phyloP scores from a whole-genome alignment of 148 eudicot species.

The Rhododendron simsii region DNA sequence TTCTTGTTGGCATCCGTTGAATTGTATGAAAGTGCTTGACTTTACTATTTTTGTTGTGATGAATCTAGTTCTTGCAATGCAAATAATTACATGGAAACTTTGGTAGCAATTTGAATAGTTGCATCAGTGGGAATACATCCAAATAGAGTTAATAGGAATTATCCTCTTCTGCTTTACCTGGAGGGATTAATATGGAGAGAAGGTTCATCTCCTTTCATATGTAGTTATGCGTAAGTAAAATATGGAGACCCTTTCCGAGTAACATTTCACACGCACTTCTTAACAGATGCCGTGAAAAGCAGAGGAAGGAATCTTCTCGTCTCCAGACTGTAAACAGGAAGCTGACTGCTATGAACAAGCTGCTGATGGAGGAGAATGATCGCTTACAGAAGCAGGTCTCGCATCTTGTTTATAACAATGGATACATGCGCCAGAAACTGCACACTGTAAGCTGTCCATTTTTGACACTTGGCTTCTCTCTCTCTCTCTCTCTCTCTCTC shows the following conservation, averaged over 20 bases:
- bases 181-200: not conserved
- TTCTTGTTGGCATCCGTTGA: not conserved
- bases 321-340: constrained; percentile 55
- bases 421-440: constrained; percentile 49
- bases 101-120: not conserved
- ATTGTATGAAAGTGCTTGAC: not conserved
- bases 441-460: constrained; percentile 30
- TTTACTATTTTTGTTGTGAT: not conserved
- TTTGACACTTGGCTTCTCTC: not conserved
- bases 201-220: not conserved
- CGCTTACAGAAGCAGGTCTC: constrained; percentile 66
- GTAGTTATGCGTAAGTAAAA: not conserved
- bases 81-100: not conserved
- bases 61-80: not conserved
- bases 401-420: constrained; percentile 57
- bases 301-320: constrained; percentile 57
- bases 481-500: not conserved
- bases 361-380: constrained; percentile 66
- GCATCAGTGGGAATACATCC: not conserved
- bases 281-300: constrained; percentile 61
- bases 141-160: not conserved
- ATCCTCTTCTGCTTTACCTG: not conserved
- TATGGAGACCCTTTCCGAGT: not conserved
- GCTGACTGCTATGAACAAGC: constrained; percentile 60
- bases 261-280: not conserved